These are phyloP conservation scores for Jamesozyma lodderae DNA, from an alignment of 805 yeast genomes.

Conservation along the genomic window DNA sequence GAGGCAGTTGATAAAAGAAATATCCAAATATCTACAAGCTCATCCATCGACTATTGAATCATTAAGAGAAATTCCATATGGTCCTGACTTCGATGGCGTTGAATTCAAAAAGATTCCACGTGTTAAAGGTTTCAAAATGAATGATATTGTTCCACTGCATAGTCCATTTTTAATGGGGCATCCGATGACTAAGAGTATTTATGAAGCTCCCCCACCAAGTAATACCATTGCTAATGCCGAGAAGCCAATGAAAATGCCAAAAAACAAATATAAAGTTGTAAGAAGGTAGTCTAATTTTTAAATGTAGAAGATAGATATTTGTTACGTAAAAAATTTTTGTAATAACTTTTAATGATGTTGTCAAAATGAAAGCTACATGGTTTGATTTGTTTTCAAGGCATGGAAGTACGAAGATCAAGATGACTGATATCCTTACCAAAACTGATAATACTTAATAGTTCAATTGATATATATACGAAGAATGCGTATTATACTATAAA, in stretches of 20 bases:
- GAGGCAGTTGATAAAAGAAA: slow-evolving; percentile 51
- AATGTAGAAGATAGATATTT: too few relatives aligned
- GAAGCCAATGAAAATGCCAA: slow-evolving; percentile 25
- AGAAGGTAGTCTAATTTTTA: too few relatives aligned
- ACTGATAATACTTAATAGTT: too few relatives aligned
- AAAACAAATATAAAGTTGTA: slow-evolving; percentile 27
- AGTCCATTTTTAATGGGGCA: slow-evolving; percentile 73
- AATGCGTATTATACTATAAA: too few relatives aligned
- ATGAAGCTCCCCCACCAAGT: slow-evolving; percentile 44
- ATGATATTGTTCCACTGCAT: slow-evolving; percentile 79
- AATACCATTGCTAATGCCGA: slow-evolving; percentile 20
- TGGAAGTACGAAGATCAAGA: too few relatives aligned
- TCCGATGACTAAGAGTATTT: slow-evolving; percentile 68
- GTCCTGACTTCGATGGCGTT: slow-evolving; percentile 50
- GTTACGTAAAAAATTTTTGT: too few relatives aligned
- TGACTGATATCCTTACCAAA: too few relatives aligned
- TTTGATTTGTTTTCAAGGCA: too few relatives aligned
- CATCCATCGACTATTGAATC: slow-evolving; percentile 63
- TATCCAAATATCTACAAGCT: slow-evolving; percentile 50
- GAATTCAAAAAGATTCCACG: slow-evolving; percentile 54
- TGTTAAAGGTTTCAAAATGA: slow-evolving; percentile 84
- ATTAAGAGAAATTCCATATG: slow-evolving; percentile 57
- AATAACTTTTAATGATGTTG: too few relatives aligned
- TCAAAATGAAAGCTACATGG: too few relatives aligned
- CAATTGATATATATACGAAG: too few relatives aligned